A percentile compares a stretch with the other conserved stretches of the same genome.
phyloP scores from a whole-genome alignment of 768 basidiomycete species.

The Boletus pseudo-olivaceus region DNA sequence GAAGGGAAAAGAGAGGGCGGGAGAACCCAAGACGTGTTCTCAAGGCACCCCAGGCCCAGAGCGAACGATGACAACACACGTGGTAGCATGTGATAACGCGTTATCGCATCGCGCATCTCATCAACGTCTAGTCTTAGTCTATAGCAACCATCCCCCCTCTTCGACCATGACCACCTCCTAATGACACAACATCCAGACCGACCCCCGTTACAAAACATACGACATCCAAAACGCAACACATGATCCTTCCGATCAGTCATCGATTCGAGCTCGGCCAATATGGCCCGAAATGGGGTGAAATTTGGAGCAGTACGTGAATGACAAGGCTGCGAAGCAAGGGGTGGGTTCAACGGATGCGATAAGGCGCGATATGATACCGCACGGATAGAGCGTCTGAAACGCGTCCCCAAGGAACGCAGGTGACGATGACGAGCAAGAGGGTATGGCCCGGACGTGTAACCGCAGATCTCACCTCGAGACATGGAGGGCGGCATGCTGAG shows the following conservation, averaged over 20 bases:
- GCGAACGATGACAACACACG: not conserved
- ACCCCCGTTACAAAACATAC: constrained; percentile 1
- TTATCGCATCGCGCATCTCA: not conserved
- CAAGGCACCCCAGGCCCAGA: too few species aligned
- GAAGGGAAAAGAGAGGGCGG: too few species aligned
- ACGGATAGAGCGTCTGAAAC: constrained; percentile 3
- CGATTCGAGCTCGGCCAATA: not conserved
- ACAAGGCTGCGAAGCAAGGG: not conserved
- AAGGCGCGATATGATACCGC: not conserved
- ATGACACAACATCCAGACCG: not conserved
- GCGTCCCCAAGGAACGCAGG: not conserved
- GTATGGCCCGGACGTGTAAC: not conserved
- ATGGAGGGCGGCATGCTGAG: not conserved
- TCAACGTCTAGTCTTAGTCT: not conserved
- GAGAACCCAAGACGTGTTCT: too few species aligned
- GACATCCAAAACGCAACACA: constrained; percentile 5
- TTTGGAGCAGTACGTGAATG: not conserved
- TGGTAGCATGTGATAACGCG: not conserved
- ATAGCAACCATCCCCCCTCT: not conserved
- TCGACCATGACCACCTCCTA: not conserved
- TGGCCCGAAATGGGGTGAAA: not conserved
- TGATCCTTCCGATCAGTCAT: constrained; percentile 7
- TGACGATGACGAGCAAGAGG: constrained; percentile 1
- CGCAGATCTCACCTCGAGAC: constrained; percentile 6
- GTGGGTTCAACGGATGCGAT: not conserved